Conservation (phyloP, 1,284 basidiomycete genomes). For the Ceratobasidium sp. region DNA sequence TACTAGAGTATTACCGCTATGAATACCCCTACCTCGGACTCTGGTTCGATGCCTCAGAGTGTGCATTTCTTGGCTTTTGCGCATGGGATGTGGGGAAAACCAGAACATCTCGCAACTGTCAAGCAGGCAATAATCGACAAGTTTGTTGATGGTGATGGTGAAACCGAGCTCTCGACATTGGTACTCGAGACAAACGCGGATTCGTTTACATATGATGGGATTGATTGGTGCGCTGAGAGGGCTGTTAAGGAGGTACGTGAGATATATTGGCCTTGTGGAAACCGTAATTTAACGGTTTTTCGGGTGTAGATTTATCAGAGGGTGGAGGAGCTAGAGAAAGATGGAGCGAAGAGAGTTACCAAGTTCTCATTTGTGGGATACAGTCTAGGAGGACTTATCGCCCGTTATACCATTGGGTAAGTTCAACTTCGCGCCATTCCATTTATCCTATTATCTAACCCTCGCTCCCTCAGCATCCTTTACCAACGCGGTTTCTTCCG, state of each 20-base stretch:
- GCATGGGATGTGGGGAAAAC: slow-evolving; percentile 89
- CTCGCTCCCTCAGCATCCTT: slow-evolving; percentile 64
- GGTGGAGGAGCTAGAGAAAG: slow-evolving; percentile 66
- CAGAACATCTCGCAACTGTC: slow-evolving; percentile 62
- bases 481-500: slow-evolving; percentile 78
- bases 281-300: slow-evolving; percentile 23
- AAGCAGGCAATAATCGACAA: slow-evolving; percentile 58
- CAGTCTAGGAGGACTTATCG: slow-evolving; percentile 83
- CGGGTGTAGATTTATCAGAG: slow-evolving; percentile 65
- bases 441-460: neutral
- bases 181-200: slow-evolving; percentile 68
- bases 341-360: slow-evolving; percentile 67
- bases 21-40: slow-evolving; percentile 4
- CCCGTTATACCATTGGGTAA: slow-evolving; percentile 82
- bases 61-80: slow-evolving; percentile 77
- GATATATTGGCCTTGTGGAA: slow-evolving; percentile 50
- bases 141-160: slow-evolving; percentile 53
- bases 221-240: slow-evolving; percentile 80
- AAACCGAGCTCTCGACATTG: slow-evolving; percentile 63
- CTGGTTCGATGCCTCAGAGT: slow-evolving; percentile 7
- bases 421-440: too few relatives aligned
- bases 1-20: slow-evolving; percentile 5
- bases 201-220: slow-evolving; percentile 77
- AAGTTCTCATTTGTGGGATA: slow-evolving; percentile 83
- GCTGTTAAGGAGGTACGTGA: slow-evolving; percentile 73